Evolutionary conservation across 257 asterid species (phyloP).

Genomic region (Plantago ovata): DNA sequence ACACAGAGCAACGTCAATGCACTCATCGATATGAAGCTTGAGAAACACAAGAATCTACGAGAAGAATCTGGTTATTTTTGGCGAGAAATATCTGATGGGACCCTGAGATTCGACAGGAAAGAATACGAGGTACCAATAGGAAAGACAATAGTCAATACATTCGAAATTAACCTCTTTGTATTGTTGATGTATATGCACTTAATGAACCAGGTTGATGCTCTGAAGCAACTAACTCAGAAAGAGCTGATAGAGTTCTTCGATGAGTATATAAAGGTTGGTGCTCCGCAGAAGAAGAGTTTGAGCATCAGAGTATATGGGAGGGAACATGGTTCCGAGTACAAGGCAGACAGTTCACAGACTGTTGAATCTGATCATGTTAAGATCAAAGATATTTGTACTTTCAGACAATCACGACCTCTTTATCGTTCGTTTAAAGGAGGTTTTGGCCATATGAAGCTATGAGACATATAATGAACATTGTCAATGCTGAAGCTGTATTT

Average conservation of each 20-base stretch:
- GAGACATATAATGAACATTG: too few species aligned
- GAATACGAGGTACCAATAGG: slow-evolving; percentile 67
- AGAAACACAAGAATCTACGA: slow-evolving; percentile 84
- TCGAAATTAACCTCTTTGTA: too few species aligned
- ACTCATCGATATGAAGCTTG: slow-evolving; percentile 87
- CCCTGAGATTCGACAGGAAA: slow-evolving; percentile 81
- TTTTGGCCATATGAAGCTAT: slow-evolving; percentile 52
- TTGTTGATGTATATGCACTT: background rate
- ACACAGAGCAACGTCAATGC: slow-evolving; percentile 77
- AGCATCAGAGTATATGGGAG: slow-evolving; percentile 73
- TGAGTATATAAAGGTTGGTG: slow-evolving; percentile 66
- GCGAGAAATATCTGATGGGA: slow-evolving; percentile 82
- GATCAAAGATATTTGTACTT: slow-evolving; percentile 65
- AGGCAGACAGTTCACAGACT: slow-evolving; percentile 38
- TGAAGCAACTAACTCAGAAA: slow-evolving; percentile 59
- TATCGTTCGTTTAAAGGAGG: slow-evolving; percentile 82
- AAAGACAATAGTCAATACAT: background rate
- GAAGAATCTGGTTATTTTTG: slow-evolving; percentile 82
- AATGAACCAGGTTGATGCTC: slow-evolving; percentile 60
- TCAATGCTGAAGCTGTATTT: too few species aligned
- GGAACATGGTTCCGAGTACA: slow-evolving; percentile 61
- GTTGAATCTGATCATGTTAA: slow-evolving; percentile 31
- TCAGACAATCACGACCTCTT: slow-evolving; percentile 79
- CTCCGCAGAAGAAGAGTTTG: slow-evolving; percentile 56
- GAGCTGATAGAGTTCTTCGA: slow-evolving; percentile 79